Evolutionary conservation across 2,329 filamentous ascomycete species (phyloP), one percentile per base, ranked within the genome.

Genomic region (Microdochium bolleyi): DNA sequence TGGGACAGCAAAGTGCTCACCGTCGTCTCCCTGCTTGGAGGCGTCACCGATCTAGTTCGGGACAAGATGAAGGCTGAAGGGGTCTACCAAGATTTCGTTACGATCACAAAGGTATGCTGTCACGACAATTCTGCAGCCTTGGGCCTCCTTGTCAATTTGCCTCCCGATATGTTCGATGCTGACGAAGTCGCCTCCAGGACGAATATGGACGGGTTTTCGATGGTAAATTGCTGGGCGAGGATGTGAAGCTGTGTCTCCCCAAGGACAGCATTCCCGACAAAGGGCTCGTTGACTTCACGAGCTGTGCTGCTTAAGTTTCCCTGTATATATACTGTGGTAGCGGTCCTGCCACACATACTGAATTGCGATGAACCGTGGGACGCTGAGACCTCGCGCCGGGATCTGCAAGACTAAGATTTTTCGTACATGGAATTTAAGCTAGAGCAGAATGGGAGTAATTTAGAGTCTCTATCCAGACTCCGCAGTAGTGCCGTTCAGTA

Each of bases 1-100:
- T 74, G 72, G 71, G 71, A 73, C 50, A 73, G 70, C 56, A 74
- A 74, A 52, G 59, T 73, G 8, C 69, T 69, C 10, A 74, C 70
- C 0, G 70, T 73, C 0, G 60, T 66, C 19, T 65, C 71, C 0
- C 58, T 73, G 0, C 57, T 73, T 3, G 70, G 70, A 1, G 71
- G 71, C 0, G 68, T 71, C 1, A 57, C 59, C 11, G 65, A 71
- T 44, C 58, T 72, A 22, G 70, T 71, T 3, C 63, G 70, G 3
- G 55, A 68, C 44, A 66, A 62, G 52, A 70, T 72, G 67, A 66
- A 65, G 57, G 52, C 54, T 0, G 68, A 73, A 21, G 63, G 63
- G 1, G 64, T 72, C 16, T 73, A 73, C 50, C 37, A 66, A 1
- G 64, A 68, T n/a, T 73, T 70, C 56, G 53, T 68, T 2, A 55